Conservation (phyloP, 176 grass and related monocot genomes). For the Oryza rufipogon region DNA sequence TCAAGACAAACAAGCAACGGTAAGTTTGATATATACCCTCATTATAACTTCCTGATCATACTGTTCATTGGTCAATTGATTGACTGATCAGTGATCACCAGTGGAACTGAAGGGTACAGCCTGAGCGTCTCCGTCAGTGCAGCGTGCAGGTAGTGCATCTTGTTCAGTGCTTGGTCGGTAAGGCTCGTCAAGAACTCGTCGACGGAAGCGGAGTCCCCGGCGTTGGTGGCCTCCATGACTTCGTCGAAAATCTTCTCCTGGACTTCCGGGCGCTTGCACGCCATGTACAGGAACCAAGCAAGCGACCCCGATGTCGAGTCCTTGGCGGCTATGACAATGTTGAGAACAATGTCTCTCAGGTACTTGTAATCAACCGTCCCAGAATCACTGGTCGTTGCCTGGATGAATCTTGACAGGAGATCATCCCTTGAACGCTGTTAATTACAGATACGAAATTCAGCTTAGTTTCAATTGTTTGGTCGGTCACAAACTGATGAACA, state of each 20-base stretch:
- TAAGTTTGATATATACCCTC: neutral
- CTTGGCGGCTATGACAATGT: slow-evolving; percentile 69
- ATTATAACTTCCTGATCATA: neutral
- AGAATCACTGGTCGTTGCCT: slow-evolving; percentile 10
- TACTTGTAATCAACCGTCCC: slow-evolving; percentile 53
- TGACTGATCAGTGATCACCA: slow-evolving; percentile 24
- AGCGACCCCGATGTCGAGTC: slow-evolving; percentile 58
- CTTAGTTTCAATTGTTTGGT: neutral
- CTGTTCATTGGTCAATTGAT: too few species aligned
- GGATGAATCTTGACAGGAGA: slow-evolving; percentile 58
- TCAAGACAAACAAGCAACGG: neutral
- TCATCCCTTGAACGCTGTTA: slow-evolving; percentile 43
- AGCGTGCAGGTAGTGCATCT: slow-evolving; percentile 74
- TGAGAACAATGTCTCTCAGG: slow-evolving; percentile 64
- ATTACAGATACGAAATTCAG: neutral
- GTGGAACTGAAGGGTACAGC: slow-evolving; percentile 61
- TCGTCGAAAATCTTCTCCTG: slow-evolving; percentile 60
- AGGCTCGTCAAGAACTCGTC: slow-evolving; percentile 52
- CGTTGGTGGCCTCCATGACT: neutral
- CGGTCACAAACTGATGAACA: neutral
- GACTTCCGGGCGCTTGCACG: slow-evolving; percentile 57
- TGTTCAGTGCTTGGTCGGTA: slow-evolving; percentile 69
- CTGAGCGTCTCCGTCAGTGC: slow-evolving; percentile 61
- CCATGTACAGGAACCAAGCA: slow-evolving; percentile 72
- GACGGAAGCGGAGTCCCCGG: slow-evolving; percentile 14